A percentile compares a stretch with the other conserved stretches of the same genome.
phyloP scores from a whole-genome alignment of 176 grass and related monocot genomes.

The Hordeum vulgare region MorexV3_pseudomolecules_assembly NC_058518.1:378185101-378185600 shows the following conservation, averaged over 20 bases:
- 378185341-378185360: neutral
- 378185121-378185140: slow-evolving; percentile 62
- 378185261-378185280: neutral
- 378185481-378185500: slow-evolving; percentile 45
- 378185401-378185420: neutral
- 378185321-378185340: neutral
- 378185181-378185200: slow-evolving; percentile 56
- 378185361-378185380: neutral
- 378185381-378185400: neutral
- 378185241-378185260: neutral
- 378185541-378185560: slow-evolving; percentile 28
- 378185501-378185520: slow-evolving; percentile 30
- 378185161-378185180: slow-evolving; percentile 54
- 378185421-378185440: neutral
- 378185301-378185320: neutral
- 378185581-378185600: slow-evolving; percentile 37
- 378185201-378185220: neutral
- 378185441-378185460: neutral
- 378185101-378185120: slow-evolving; percentile 59
- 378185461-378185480: slow-evolving; percentile 11
- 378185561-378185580: slow-evolving; percentile 47
- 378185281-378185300: too few relatives aligned
- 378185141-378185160: slow-evolving; percentile 55
- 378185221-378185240: neutral
- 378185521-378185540: slow-evolving; percentile 49